Base-by-base conservation (phyloP, 2,329 filamentous ascomycete species). In the Pseudofabraea citricarpa region DNA sequence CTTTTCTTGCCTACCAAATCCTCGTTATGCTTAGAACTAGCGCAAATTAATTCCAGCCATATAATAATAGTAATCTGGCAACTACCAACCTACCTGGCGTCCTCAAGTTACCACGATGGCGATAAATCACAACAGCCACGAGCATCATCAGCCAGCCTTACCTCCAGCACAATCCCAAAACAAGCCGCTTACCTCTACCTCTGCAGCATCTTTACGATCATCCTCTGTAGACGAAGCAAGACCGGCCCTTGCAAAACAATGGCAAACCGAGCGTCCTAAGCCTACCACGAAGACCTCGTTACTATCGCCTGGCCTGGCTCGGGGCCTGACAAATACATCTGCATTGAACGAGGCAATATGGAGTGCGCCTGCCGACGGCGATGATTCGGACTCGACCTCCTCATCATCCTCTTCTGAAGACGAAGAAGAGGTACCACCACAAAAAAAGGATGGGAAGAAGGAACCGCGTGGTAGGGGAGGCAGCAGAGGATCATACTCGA, bases 401-500 rank as follows among this genome's bases (percentile, higher is more conserved):
- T 24, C 19, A 7, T 32, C 24, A 6, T 32, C 39, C 19, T 41
- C 40, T 3, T 41, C 27, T 4, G 50, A 53, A 4, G 46, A 50
- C 3, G 50, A 50, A 3, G 43, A 47, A 1, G 40, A 46, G 29
- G 16, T 27, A 35, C 31, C 21, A 36, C 5, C 29, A 13, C 5
- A 26, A 12, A 12, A 36, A 27, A 22, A 42, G 21, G 18, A 36
- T 19, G 21, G 41, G 31, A 16, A 21, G 36, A 22, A 42, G 27
- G 31, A 26, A 33, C 24, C 23, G 36, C 26, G 16, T 36, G 43
- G n/a, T 41, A 31, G 16, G 43, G 31, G 13, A 38, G 16, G 31
- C 9, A 42, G 39, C 4, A 43, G 37, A 43, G 49, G 51, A 3
- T 40, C 43, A 36, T 81, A 73, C 51, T 68, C 73, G 1, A 70